Percentiles rank a stretch among this genome's conserved stretches.
These are phyloP conservation scores for Niveomyces coronatus DNA, from an alignment of 2,329 filamentous ascomycete genomes.

Conservation along the genomic window DNA sequence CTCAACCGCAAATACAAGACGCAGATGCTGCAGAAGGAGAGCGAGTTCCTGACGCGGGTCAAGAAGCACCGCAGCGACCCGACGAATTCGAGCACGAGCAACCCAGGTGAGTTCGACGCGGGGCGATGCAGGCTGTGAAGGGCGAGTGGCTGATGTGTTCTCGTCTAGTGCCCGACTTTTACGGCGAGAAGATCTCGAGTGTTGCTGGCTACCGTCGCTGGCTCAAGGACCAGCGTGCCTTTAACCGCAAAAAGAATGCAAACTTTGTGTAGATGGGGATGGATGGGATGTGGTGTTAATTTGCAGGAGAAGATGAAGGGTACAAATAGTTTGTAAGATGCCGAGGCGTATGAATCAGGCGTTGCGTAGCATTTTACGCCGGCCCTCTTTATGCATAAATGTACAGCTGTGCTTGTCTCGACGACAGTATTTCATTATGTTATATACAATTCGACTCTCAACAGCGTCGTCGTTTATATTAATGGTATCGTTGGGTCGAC, in stretches of 20 bases:
- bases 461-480: too few species aligned
- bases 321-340: conserved; percentile 1
- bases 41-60: conserved; percentile 83
- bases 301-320: conserved; percentile 2
- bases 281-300: conserved; percentile 1
- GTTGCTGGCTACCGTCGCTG: conserved; percentile 86
- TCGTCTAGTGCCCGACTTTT: conserved; percentile 80
- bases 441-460: too few species aligned
- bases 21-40: conserved; percentile 82
- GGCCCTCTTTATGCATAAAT: conserved; percentile 12
- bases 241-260: conserved; percentile 85
- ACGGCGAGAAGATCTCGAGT: conserved; percentile 95
- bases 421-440: conserved; percentile 12
- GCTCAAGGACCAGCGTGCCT: conserved; percentile 95
- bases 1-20: conserved; percentile 59
- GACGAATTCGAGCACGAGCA: conserved; percentile 74
- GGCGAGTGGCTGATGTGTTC: conserved; percentile 15
- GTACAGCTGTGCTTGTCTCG: conserved; percentile 18
- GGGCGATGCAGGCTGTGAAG: too few species aligned
- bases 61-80: conserved; percentile 90
- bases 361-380: conserved; percentile 8
- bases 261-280: conserved; percentile 42
- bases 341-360: conserved; percentile 11
- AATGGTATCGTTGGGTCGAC: conserved; percentile 52
- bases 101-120: conserved; percentile 61